Conservation (phyloP, 257 asterid species). For the Gynochthodes officinalis region DNA sequence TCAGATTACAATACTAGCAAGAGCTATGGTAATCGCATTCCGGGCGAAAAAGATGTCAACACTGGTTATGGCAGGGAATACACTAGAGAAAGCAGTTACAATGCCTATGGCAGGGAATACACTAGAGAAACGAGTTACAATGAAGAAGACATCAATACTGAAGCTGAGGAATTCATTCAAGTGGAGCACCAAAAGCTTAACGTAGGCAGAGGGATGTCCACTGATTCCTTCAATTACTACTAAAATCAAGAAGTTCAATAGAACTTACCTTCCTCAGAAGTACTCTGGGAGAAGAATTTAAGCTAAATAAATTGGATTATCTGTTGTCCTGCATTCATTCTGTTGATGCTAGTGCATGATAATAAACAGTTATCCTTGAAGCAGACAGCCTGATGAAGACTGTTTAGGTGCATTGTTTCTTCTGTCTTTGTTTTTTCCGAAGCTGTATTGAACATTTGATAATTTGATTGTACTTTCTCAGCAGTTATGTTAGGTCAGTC, state of each 20-base stretch:
- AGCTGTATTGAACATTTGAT: background rate
- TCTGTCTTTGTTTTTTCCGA: background rate
- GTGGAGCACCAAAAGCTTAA: conserved; percentile 36
- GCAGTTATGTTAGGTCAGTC: background rate
- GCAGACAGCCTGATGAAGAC: background rate
- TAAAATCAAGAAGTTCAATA: background rate
- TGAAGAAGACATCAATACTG: conserved; percentile 25
- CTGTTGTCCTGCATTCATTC: background rate
- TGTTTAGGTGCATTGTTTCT: background rate
- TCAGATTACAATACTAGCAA: background rate
- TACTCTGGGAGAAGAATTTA: conserved; percentile 7
- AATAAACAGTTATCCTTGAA: background rate
- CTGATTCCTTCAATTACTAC: background rate
- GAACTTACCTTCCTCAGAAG: background rate
- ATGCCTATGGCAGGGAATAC: background rate
- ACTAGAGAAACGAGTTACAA: background rate
- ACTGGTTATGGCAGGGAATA: conserved; percentile 1
- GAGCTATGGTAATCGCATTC: background rate
- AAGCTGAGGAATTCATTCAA: conserved; percentile 41
- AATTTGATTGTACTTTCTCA: background rate
- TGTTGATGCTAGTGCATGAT: background rate
- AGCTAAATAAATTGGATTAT: background rate
- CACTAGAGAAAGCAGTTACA: background rate
- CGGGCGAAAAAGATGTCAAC: background rate
- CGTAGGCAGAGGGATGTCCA: conserved; percentile 22